Evolutionary conservation across 78 protist species (phyloP).

Genomic region (Dictyostelium discoideum): DNA sequence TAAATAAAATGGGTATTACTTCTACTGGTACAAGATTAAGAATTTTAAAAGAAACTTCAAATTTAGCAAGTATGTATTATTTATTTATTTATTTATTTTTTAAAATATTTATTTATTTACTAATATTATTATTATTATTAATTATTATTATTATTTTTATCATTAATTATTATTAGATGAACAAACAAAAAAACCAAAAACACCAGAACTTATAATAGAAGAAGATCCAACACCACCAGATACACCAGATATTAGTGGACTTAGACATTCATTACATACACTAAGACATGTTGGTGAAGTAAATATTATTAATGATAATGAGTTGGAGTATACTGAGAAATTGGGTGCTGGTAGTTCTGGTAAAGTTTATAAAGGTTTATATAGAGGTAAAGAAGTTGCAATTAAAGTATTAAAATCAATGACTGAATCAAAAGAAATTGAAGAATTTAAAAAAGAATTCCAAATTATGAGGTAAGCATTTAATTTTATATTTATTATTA

Average conservation of each 20-base stretch:
- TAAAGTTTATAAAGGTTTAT: constrained; percentile 81
- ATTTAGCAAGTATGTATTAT: constrained; percentile 15
- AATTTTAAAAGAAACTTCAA: constrained; percentile 33
- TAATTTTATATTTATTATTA: not conserved
- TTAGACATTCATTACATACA: constrained; percentile 54
- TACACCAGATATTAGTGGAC: constrained; percentile 52
- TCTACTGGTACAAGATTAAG: constrained; percentile 57
- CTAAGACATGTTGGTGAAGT: constrained; percentile 57
- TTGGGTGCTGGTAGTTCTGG: constrained; percentile 81
- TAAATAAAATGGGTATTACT: constrained; percentile 56
- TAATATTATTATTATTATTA: not conserved
- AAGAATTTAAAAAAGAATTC: constrained; percentile 87
- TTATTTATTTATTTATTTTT: not conserved
- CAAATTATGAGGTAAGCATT: constrained; percentile 83
- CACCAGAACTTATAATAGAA: constrained; percentile 1
- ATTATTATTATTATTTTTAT: not conserved
- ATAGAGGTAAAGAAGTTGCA: constrained; percentile 79
- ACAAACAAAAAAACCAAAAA: not conserved
- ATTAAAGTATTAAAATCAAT: constrained; percentile 79
- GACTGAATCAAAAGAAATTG: constrained; percentile 60
- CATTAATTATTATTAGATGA: no score
- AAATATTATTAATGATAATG: constrained; percentile 45
- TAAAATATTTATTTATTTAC: not conserved
- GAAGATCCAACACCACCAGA: constrained; percentile 40
- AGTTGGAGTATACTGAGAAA: constrained; percentile 78